Evolutionary conservation across 2,329 filamentous ascomycete species (phyloP), one percentile per base, ranked within the genome.

Genomic region (Colletotrichum endophyticum): DNA sequence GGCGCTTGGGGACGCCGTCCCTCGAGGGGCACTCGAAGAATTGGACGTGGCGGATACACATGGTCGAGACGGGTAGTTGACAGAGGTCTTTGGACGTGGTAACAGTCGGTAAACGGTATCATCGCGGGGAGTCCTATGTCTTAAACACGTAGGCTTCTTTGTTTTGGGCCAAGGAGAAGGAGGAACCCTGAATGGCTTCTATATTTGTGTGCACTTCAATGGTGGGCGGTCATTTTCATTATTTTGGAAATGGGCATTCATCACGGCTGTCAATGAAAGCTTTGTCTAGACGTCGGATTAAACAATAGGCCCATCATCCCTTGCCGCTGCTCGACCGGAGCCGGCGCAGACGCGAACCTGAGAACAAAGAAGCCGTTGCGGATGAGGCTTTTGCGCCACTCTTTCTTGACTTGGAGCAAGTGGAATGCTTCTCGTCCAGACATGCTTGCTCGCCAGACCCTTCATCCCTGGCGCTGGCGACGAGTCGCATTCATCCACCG

Each of bases 41-140:
- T 32, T 76, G 73, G 13, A 36, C 13, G 28, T 76, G 73, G 25
- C 61, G 59, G 63, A 76, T 76, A 28, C 73, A 76, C 73, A 76
- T 76, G 39, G 19, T 22, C n/a, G 68, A 39, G 9, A 15, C n/a
- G 25, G 15, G 12, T 9, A 22, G 15, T 34, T 27, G 9, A n/a
- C 28, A 15, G 61, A 64, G 4, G 28, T 64, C 32, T 22, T 22
- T 64, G 61, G 61, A 11, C 61, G 30, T 3, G 44, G 12, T 22
- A 53, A 53, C 11, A 53, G 22, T 53, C 3, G 4, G 11, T 3
- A 4, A 22, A 36, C 61, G 12, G 13, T 28, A 25, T 3, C 56
- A 19, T 59, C 19, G 56, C 25, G 25, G 3, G 22, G 25, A 30
- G 56, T 53, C n/a, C 1, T 13, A 13, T 6, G 44, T 53, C 44